phyloP scores from a whole-genome alignment of 306 rosid genomes.

The Lotus japonicus region DNA sequence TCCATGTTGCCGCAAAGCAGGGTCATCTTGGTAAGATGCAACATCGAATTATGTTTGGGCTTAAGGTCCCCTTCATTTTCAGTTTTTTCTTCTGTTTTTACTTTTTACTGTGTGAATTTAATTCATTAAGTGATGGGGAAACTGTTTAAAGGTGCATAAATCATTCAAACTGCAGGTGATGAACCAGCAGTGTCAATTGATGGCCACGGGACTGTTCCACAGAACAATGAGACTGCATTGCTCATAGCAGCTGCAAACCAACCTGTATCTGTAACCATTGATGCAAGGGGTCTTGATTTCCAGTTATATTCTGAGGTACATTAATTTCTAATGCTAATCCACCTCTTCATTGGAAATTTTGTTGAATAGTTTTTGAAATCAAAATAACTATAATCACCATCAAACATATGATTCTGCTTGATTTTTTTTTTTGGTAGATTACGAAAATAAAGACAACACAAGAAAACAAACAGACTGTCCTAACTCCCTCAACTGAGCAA shows the following conservation, averaged over 20 bases:
- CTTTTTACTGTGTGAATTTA: no score
- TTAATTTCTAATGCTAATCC: not conserved
- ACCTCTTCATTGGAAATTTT: not conserved
- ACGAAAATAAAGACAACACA: no score
- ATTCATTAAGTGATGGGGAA: not conserved
- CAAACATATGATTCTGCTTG: no score
- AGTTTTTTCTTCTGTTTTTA: no score
- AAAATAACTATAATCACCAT: no score
- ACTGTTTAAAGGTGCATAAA: not conserved
- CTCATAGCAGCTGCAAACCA: slow-evolving; percentile 43
- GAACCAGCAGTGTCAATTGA: slow-evolving; percentile 38
- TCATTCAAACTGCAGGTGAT: slow-evolving; percentile 14
- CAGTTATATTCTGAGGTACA: slow-evolving; percentile 56
- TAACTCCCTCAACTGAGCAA: no score
- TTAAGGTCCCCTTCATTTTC: no score
- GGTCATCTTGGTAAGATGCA: no score
- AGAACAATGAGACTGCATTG: slow-evolving; percentile 31
- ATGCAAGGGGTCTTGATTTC: slow-evolving; percentile 37
- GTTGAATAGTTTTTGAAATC: no score
- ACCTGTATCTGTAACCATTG: slow-evolving; percentile 51
- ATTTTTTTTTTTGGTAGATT: no score
- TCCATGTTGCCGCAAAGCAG: slow-evolving; percentile 79
- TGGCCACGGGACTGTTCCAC: slow-evolving; percentile 38
- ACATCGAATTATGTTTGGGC: no score
- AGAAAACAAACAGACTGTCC: no score